Evolutionary conservation across 2,329 filamentous ascomycete species (phyloP).

Genomic region (Arthrocladium fulminans): DNA sequence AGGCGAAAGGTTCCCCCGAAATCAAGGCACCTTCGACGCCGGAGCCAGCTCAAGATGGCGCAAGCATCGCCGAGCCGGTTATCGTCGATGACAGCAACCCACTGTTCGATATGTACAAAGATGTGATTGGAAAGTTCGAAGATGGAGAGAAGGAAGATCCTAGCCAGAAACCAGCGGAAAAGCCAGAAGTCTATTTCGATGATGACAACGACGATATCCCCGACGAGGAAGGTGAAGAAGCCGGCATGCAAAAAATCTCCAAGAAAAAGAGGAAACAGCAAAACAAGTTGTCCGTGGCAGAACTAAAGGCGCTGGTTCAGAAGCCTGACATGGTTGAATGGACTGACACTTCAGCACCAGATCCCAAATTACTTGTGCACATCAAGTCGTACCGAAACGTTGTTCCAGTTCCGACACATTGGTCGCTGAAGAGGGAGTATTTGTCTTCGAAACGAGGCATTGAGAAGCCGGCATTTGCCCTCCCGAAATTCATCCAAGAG

Average conservation of each 20-base stretch:
- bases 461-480: constrained; percentile 84
- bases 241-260: constrained; percentile 61
- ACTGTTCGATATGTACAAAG: constrained; percentile 73
- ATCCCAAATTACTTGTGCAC: constrained; percentile 80
- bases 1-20: neutral
- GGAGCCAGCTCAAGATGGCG: constrained; percentile 34
- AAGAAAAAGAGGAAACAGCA: constrained; percentile 92
- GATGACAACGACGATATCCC: constrained; percentile 81
- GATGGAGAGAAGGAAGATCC: constrained; percentile 55
- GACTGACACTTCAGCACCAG: constrained; percentile 87
- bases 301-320: constrained; percentile 82
- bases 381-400: constrained; percentile 94
- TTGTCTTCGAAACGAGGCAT: constrained; percentile 93
- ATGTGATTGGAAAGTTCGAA: constrained; percentile 73
- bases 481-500: constrained; percentile 94
- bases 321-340: constrained; percentile 95
- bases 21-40: constrained; percentile 6
- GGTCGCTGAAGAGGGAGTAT: constrained; percentile 94
- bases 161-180: constrained; percentile 58
- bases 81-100: constrained; percentile 60
- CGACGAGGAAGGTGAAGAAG: constrained; percentile 63
- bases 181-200: constrained; percentile 74
- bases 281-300: constrained; percentile 87
- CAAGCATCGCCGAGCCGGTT: constrained; percentile 34
- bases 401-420: constrained; percentile 86